These are phyloP conservation scores for Aspergillus hortae DNA, from an alignment of 2,329 filamentous ascomycete species.

Conservation along the genomic window DNA sequence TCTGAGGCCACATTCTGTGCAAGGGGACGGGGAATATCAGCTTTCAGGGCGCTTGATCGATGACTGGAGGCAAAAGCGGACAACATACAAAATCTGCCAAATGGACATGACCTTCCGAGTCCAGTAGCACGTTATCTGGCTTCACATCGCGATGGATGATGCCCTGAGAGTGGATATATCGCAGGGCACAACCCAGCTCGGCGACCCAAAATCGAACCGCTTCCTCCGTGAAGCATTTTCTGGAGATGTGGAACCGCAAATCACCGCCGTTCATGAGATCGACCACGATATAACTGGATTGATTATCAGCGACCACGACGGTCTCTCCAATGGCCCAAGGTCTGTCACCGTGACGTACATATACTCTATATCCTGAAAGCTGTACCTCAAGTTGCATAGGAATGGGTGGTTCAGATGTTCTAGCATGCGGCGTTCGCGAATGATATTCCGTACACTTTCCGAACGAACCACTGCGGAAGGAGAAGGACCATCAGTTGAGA, in stretches of 20 bases:
- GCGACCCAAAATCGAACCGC: conserved; percentile 96
- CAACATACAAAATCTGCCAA: conserved; percentile 87
- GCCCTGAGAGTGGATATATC: conserved; percentile 79
- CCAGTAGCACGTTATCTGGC: conserved; percentile 84
- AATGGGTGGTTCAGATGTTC: conserved; percentile 98
- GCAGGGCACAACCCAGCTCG: conserved; percentile 84
- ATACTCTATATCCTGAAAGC: conserved; percentile 98
- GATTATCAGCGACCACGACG: neutral
- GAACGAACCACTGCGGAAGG: conserved; percentile 75
- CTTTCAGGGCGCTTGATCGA: neutral
- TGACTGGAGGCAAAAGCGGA: neutral
- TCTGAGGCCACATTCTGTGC: conserved; percentile 91
- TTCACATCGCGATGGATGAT: conserved; percentile 92
- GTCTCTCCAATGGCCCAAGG: neutral
- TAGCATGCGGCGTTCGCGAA: conserved; percentile 94
- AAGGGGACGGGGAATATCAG: conserved; percentile 8
- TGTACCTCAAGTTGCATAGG: conserved; percentile 96
- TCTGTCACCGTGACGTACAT: conserved; percentile 58
- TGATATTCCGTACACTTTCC: conserved; percentile 97
- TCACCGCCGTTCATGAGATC: conserved; percentile 98
- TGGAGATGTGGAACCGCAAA: conserved; percentile 92
- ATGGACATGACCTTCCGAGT: conserved; percentile 90
- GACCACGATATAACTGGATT: conserved; percentile 75
- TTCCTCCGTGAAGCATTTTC: conserved; percentile 97
- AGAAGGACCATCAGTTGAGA: conserved; percentile 19